Evolutionary conservation across 176 grass and related monocot species (phyloP).

Genomic region (Aegilops tauschii): DNA sequence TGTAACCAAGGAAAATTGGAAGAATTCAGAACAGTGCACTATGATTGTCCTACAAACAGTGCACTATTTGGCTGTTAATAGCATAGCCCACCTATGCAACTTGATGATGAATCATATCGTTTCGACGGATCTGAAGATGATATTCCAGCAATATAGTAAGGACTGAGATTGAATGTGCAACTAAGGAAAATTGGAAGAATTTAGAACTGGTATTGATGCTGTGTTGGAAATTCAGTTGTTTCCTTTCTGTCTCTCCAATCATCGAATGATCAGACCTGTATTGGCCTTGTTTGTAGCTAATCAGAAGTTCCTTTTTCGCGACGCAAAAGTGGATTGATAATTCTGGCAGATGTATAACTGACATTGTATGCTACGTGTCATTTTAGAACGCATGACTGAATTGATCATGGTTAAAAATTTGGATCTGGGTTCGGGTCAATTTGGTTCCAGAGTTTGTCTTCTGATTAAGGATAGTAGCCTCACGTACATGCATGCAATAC

Average conservation of each 20-base stretch:
- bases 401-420: background rate
- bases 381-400: background rate
- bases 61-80: background rate
- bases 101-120: constrained; percentile 5
- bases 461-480: background rate
- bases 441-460: background rate
- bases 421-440: background rate
- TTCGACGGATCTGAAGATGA: background rate
- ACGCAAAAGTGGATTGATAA: background rate
- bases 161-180: background rate
- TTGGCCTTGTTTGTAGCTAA: background rate
- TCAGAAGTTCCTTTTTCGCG: background rate
- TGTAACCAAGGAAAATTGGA: constrained; percentile 13
- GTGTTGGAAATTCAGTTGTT: background rate
- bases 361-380: background rate
- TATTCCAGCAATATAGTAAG: background rate
- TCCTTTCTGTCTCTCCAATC: background rate
- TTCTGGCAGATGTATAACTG: background rate
- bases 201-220: background rate
- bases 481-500: constrained; percentile 5
- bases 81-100: background rate
- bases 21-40: background rate
- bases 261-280: background rate
- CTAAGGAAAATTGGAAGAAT: constrained; percentile 8
- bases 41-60: background rate